Evolutionary conservation across 2,329 filamentous ascomycete species (phyloP), one percentile per base, ranked within the genome.

Genomic region (Xylaria sp.): DNA sequence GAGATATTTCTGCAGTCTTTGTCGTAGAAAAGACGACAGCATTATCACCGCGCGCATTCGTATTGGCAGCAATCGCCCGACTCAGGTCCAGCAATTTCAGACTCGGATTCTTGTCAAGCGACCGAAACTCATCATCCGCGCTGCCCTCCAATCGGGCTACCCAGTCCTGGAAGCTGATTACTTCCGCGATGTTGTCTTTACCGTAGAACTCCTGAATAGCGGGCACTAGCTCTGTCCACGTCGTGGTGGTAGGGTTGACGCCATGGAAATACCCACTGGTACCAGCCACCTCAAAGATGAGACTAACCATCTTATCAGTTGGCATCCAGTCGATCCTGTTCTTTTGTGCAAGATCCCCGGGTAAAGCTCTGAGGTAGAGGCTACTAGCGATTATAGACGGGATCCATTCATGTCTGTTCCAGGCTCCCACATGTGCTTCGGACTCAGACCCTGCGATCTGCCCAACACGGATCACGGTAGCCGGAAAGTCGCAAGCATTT

Each of bases 341-440:
- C 73, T 81, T 76, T 1, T 73, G 67, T 0, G 85, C 87, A 0
- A 89, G 77, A 1, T 79, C 76, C 0, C 71, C 67, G 0, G 87
- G 87, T 1, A 89, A 73, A 7, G 81, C 76, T 0, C 82, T 81
- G 0, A 89, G 76, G 55, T 83, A 77, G 6, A 84, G 75, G 0
- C 85, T 88, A 48, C 84, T 87, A 0, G 81, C 80, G 13, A 85
- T 75, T 18, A 85, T 76, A 37, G 77, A 81, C 0, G 88, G 88
- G 2, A 90, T 74, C 84, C 86, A 89, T 67, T 90, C 88, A 8
- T 85, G 81, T 15, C 76, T 78, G 67, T 87, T 88, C 88, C 88
- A 90, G 18, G 74, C 69, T 0, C 87, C 87, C 23, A 75, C 3
- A 1, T 59, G 8, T 1, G 37, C 65, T 12, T 78, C 75, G 31